A percentile compares a stretch with the other conserved stretches of the same genome.
Evolutionary conservation across 2,329 filamentous ascomycete species (phyloP).

Genomic region (Aspergillus persii): DNA sequence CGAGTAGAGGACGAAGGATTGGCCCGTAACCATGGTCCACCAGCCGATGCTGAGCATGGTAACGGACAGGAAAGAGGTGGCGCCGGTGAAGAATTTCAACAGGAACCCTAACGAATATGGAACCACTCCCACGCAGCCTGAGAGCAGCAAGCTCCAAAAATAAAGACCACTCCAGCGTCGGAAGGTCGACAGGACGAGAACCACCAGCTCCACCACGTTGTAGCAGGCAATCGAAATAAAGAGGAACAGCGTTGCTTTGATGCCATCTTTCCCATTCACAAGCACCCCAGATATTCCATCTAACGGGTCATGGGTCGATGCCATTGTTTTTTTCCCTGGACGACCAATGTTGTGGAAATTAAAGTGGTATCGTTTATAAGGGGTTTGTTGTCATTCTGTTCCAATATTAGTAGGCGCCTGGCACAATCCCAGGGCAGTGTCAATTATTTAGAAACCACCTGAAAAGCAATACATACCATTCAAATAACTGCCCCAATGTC

Average conservation of each 20-base stretch:
- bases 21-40: conserved; percentile 61
- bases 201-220: conserved; percentile 49
- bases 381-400: neutral
- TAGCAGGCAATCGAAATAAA: conserved; percentile 43
- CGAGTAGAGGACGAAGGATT: conserved; percentile 62
- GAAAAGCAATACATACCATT: neutral
- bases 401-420: neutral
- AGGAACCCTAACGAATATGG: conserved; percentile 44
- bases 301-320: conserved; percentile 19
- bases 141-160: conserved; percentile 42
- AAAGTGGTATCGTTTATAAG: neutral
- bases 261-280: conserved; percentile 17
- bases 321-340: neutral
- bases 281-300: conserved; percentile 33
- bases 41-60: conserved; percentile 54
- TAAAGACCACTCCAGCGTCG: conserved; percentile 41
- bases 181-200: conserved; percentile 41
- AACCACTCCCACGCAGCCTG: conserved; percentile 35
- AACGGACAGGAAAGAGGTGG: conserved; percentile 33
- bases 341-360: neutral
- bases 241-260: conserved; percentile 26
- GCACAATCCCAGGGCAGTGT: neutral
- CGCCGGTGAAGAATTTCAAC: conserved; percentile 39
- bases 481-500: neutral
- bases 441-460: conserved; percentile 1